Percentiles rank a stretch among this genome's conserved stretches.
Conservation (phyloP, 139 green algal species). For the Choricystis sp. region DNA sequence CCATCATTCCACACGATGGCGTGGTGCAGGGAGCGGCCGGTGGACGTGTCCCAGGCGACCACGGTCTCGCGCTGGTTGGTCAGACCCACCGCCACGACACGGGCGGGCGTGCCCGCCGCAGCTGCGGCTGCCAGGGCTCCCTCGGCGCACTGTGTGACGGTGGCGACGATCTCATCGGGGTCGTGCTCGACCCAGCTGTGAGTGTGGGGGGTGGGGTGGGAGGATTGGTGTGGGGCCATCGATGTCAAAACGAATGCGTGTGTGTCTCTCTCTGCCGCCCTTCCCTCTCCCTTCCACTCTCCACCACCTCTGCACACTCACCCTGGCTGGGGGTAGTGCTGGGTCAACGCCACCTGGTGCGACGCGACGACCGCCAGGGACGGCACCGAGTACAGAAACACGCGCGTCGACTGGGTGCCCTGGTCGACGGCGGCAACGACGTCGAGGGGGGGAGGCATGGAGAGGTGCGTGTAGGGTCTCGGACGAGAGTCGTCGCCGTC, state of each 20-base stretch:
- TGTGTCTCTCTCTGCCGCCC: too few relatives aligned
- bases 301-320: constrained; percentile 14
- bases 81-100: constrained; percentile 55
- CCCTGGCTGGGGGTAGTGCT: constrained; percentile 56
- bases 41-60: constrained; percentile 65
- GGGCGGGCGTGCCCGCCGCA: constrained; percentile 5
- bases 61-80: constrained; percentile 93
- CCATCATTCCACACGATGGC: constrained; percentile 93
- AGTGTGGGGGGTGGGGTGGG: not conserved
- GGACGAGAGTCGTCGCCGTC: too few relatives aligned
- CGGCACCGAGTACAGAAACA: constrained; percentile 59
- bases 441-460: not conserved
- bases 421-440: constrained; percentile 69
- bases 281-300: too few relatives aligned
- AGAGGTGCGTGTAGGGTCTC: not conserved
- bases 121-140: constrained; percentile 25
- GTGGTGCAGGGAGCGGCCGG: constrained; percentile 70
- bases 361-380: constrained; percentile 29
- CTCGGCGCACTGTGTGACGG: constrained; percentile 41
- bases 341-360: constrained; percentile 49
- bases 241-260: too few relatives aligned
- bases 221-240: too few relatives aligned
- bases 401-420: constrained; percentile 77
- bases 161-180: constrained; percentile 58
- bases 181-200: constrained; percentile 90